phyloP scores from a whole-genome alignment of 345 rosid genomes.

The Eucalyptus marginata region DNA sequence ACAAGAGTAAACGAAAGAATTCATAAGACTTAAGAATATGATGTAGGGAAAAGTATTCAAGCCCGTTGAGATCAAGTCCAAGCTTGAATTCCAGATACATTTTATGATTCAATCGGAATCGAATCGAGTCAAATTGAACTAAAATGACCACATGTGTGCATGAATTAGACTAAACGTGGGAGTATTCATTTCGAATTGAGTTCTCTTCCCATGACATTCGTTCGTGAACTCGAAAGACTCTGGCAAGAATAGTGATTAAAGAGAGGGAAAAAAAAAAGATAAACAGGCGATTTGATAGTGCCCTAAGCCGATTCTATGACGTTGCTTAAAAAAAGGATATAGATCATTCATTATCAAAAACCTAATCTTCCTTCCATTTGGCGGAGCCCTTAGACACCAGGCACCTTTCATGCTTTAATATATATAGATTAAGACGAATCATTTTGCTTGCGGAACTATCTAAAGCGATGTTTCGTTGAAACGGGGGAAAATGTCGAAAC shows the following conservation, averaged over 20 bases:
- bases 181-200: not conserved
- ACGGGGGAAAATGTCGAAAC: not conserved
- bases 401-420: not conserved
- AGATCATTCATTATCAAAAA: not conserved
- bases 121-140: not conserved
- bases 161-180: not conserved
- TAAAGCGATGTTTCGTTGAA: not conserved
- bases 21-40: not conserved
- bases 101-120: not conserved
- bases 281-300: accelerated
- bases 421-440: not conserved
- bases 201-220: not conserved
- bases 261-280: not conserved
- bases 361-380: not conserved
- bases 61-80: not conserved
- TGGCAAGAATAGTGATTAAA: not conserved
- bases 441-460: not conserved
- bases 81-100: not conserved
- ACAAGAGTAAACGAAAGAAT: not conserved
- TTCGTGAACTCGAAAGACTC: not conserved
- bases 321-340: not conserved
- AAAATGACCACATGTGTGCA: not conserved
- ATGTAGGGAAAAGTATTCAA: not conserved
- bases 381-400: not conserved
- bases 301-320: not conserved